Evolutionary conservation across 148 eudicot genomes (phyloP), one percentile per base, ranked within the genome.

Genomic region (Euryodendron excelsum): DNA sequence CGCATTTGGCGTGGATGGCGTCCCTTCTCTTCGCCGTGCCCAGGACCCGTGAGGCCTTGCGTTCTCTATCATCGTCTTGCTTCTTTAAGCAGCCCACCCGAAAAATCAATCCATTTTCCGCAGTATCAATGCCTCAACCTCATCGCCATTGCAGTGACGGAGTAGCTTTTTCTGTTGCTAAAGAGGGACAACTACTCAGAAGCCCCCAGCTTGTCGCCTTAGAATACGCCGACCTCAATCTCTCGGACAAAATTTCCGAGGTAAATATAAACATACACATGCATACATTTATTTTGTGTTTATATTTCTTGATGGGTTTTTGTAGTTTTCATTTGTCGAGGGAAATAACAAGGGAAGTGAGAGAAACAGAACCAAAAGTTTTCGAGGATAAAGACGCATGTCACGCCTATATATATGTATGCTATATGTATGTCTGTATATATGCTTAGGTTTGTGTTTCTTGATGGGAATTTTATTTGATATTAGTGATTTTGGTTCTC

Each of bases 191-290:
- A 37, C 44, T 13, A 39, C 48, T 82, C 58, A 68, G 80, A 7
- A 87, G 89, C 81, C 88, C 90, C 31, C 76, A 79, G 13, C 84
- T 90, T 18, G 87, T 90, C 64, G 86, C 90, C 69, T 44, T 84
- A 34, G 93, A 90, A 76, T 90, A 87, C 73, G 82, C 93, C 58
- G 90, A 87, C 23, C 89, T 90, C 62, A 86, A 90, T 67, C 86
- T 90, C 68, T 76, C 88, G 69, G 75, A 77, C 50, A 79, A 81
- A 69, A 6, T 72, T 4, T 50, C 76, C 3, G 74, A 78, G 66
- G 86, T 84, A 65, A 69, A 67, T 61, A 30, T 12, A 21, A 27
- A 23, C n/a, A n/a, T n/a, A n/a, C n/a, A n/a, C n/a, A n/a, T n/a
- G n/a, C n/a, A n/a, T n/a, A n/a, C n/a, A n/a, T n/a, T n/a, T n/a